Conservation (phyloP, 768 basidiomycete genomes). For the Lanmaoa rubissima region DNA sequence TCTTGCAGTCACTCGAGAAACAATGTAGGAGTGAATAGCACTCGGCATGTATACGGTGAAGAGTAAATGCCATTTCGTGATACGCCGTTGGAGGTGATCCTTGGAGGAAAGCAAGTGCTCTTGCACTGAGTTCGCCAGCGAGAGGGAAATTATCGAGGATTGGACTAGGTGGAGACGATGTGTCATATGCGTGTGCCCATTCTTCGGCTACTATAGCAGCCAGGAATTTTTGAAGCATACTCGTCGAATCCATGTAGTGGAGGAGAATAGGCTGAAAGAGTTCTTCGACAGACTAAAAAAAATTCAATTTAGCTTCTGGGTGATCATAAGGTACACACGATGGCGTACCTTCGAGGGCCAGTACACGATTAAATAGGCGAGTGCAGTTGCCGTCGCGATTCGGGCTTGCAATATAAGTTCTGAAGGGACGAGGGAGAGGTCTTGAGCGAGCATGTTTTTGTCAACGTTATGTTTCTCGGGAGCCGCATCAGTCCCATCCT, state of each 20-base stretch:
- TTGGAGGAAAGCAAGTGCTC: conserved; percentile 73
- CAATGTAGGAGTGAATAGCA: conserved; percentile 78
- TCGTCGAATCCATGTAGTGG: conserved; percentile 82
- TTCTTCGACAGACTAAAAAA: conserved; percentile 49
- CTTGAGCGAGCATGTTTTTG: conserved; percentile 91
- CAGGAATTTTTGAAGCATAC: conserved; percentile 89
- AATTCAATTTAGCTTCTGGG: not conserved
- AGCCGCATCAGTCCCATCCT: conserved; percentile 41
- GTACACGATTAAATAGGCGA: conserved; percentile 64
- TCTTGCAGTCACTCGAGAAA: conserved; percentile 84
- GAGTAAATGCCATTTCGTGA: conserved; percentile 84
- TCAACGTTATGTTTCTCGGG: conserved; percentile 89
- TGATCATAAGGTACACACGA: not conserved
- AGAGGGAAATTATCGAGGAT: conserved; percentile 58
- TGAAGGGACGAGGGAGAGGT: conserved; percentile 74
- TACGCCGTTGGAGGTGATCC: conserved; percentile 73
- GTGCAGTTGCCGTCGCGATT: conserved; percentile 70
- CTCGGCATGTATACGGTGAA: conserved; percentile 77
- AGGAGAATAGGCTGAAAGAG: conserved; percentile 72
- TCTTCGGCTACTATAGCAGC: conserved; percentile 86
- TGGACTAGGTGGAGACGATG: conserved; percentile 31
- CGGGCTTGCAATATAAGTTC: conserved; percentile 81
- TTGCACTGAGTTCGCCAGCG: conserved; percentile 65
- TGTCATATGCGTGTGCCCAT: conserved; percentile 71
- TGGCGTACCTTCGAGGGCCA: conserved; percentile 61